Evolutionary conservation across 2,329 filamentous ascomycete species (phyloP), one percentile per base, ranked within the genome.

Genomic region (Phyllosticta citriasiana): DNA sequence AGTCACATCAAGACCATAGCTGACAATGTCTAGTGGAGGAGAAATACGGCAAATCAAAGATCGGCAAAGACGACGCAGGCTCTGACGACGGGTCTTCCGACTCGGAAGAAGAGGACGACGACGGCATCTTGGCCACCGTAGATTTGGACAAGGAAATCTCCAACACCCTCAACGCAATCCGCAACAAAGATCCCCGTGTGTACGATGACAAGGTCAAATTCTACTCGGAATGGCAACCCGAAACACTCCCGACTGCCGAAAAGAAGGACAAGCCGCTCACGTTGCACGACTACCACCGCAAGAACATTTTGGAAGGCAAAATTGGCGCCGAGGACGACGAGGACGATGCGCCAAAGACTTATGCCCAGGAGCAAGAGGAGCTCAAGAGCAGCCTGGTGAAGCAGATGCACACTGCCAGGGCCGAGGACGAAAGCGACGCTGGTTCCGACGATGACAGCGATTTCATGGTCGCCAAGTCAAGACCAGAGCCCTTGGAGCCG

Each of bases 221-320:
- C 77, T 97, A 92, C 76, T 78, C 80, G 51, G 79, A 86, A 12
- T 77, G 84, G 61, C 84, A 88, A 4, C 82, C 83, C 25, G 80
- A 82, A 2, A 72, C 73, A 24, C 65, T 67, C 14, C 65, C 69
- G 5, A 65, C 66, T 6, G 64, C 30, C 19, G 64, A 62, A 12
- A 86, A 87, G 73, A 87, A 88, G 72, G 86, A 94, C 64, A 95
- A 95, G 77, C 87, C 92, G 1, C 85, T 99, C 77, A 90, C 84
- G 63, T 79, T 99, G 60, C 84, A 84, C 66, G 91, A 99, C 74
- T 99, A 97, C 74, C 94, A 99, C 71, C 87, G 92, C 64, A 85
- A 94, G 73, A 95, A 93, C 68, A 80, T 96, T n/a, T 73, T 97
- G 62, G 84, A 84, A 50, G 91, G 90, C 40, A 82, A 85, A 63